A percentile compares a stretch with the other conserved stretches of the same genome.
phyloP scores from a whole-genome alignment of 495 filamentous ascomycete genomes.

The Lasiosphaeris hirsuta region DNA sequence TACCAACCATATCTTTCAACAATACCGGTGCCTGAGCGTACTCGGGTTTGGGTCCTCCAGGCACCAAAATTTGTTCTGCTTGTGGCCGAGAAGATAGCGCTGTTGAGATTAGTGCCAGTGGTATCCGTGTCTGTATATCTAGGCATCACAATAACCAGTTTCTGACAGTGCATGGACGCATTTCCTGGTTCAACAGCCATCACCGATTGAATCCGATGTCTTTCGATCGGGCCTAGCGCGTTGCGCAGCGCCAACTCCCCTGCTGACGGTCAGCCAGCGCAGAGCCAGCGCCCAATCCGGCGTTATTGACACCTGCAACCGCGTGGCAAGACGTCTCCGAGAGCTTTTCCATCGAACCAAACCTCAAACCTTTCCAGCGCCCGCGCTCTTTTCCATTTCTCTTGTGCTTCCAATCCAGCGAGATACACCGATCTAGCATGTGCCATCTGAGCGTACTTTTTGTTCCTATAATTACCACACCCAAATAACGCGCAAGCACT shows the following conservation, averaged over 20 bases:
- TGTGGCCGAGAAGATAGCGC: too few relatives aligned
- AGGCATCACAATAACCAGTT: too few relatives aligned
- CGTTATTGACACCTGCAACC: slow-evolving; percentile 12
- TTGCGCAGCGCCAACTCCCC: not conserved
- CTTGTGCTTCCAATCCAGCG: not conserved
- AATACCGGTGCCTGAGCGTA: too few relatives aligned
- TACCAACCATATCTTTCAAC: too few relatives aligned
- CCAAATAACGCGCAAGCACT: not conserved
- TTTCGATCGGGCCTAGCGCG: slow-evolving; percentile 7
- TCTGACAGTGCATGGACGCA: too few relatives aligned
- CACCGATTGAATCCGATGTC: not conserved
- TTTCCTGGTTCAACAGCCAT: too few relatives aligned
- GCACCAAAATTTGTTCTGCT: too few relatives aligned
- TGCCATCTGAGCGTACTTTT: not conserved
- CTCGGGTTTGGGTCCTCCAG: too few relatives aligned
- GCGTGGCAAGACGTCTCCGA: slow-evolving; percentile 7
- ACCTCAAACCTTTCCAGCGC: not conserved
- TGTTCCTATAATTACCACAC: not conserved
- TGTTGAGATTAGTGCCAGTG: too few relatives aligned
- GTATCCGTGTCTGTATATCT: too few relatives aligned
- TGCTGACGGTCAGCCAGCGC: not conserved
- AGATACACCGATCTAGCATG: not conserved
- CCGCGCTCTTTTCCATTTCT: not conserved
- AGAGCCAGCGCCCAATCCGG: not conserved
- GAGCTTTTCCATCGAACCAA: not conserved